A percentile compares a stretch with the other conserved stretches of the same genome.
Evolutionary conservation across 2,329 filamentous ascomycete genomes (phyloP).

Genomic region (Trichoderma sp.): DNA sequence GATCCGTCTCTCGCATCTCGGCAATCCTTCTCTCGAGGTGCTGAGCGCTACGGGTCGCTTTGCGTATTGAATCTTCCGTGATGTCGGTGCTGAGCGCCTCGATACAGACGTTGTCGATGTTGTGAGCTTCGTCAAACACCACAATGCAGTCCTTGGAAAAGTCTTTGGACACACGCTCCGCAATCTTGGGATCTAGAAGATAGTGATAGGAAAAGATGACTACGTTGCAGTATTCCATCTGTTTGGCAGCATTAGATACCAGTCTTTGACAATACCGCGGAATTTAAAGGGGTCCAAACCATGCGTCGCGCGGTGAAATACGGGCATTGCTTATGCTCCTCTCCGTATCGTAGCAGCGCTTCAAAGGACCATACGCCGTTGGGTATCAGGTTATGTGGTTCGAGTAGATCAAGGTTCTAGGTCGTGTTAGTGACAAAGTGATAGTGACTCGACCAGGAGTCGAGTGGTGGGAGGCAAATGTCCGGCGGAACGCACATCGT

Average conservation of each 20-base stretch:
- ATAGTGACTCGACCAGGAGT: not conserved
- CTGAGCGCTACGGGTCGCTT: conserved; percentile 84
- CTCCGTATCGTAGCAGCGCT: conserved; percentile 82
- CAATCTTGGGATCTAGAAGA: conserved; percentile 95
- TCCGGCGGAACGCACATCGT: conserved; percentile 65
- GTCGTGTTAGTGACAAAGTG: not conserved
- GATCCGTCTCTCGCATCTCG: conserved; percentile 95
- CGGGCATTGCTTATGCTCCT: conserved; percentile 94
- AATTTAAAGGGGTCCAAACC: conserved; percentile 53
- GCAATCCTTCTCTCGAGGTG: conserved; percentile 89
- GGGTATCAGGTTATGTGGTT: conserved; percentile 91
- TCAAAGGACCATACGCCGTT: conserved; percentile 97
- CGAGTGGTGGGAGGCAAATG: not conserved
- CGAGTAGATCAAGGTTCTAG: conserved; percentile 87
- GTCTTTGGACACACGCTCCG: conserved; percentile 90
- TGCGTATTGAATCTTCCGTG: conserved; percentile 90
- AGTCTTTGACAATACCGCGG: not conserved
- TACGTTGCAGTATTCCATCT: conserved; percentile 99
- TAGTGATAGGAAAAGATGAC: conserved; percentile 99
- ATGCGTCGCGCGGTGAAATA: conserved; percentile 96
- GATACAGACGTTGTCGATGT: conserved; percentile 99
- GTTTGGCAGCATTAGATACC: not conserved
- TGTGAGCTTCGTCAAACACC: conserved; percentile 98
- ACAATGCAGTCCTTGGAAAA: conserved; percentile 98
- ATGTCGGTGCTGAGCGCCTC: conserved; percentile 96